Percentiles rank a stretch among this genome's conserved stretches.
Evolutionary conservation across 306 rosid genomes (phyloP).

Genomic region (Vicia villosa): DNA sequence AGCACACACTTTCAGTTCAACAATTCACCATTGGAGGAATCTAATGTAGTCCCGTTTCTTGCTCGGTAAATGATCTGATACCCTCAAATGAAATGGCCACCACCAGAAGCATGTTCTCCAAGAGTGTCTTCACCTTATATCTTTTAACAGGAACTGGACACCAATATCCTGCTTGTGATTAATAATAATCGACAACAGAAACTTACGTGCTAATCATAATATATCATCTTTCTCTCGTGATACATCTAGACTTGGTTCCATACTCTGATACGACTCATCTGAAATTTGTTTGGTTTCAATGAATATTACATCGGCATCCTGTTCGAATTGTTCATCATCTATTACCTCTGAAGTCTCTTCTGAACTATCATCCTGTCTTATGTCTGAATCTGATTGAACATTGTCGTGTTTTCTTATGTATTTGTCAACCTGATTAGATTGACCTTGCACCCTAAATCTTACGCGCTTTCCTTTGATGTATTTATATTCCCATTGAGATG

Average conservation of each 20-base stretch:
- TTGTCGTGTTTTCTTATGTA: slow-evolving; percentile 15
- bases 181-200: slow-evolving; percentile 29
- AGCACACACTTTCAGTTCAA: neutral
- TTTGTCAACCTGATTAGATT: slow-evolving; percentile 19
- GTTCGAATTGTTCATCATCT: slow-evolving; percentile 40
- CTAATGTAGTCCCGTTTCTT: neutral
- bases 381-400: slow-evolving; percentile 30
- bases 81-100: slow-evolving; percentile 28
- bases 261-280: slow-evolving; percentile 37
- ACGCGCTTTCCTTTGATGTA: slow-evolving; percentile 79
- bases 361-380: slow-evolving; percentile 30
- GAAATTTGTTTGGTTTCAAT: slow-evolving; percentile 44
- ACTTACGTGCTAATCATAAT: slow-evolving; percentile 21
- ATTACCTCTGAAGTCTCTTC: slow-evolving; percentile 35
- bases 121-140: slow-evolving; percentile 22
- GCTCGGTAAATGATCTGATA: slow-evolving; percentile 6
- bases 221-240: slow-evolving; percentile 34
- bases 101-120: slow-evolving; percentile 10
- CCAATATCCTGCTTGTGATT: neutral
- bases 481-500: slow-evolving; percentile 68
- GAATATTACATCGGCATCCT: slow-evolving; percentile 28
- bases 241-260: slow-evolving; percentile 33
- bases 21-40: neutral
- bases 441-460: slow-evolving; percentile 47
- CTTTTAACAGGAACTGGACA: slow-evolving; percentile 23